phyloP scores from a whole-genome alignment of 768 basidiomycete species.

The Hortiboletus flavorubellus region DNA sequence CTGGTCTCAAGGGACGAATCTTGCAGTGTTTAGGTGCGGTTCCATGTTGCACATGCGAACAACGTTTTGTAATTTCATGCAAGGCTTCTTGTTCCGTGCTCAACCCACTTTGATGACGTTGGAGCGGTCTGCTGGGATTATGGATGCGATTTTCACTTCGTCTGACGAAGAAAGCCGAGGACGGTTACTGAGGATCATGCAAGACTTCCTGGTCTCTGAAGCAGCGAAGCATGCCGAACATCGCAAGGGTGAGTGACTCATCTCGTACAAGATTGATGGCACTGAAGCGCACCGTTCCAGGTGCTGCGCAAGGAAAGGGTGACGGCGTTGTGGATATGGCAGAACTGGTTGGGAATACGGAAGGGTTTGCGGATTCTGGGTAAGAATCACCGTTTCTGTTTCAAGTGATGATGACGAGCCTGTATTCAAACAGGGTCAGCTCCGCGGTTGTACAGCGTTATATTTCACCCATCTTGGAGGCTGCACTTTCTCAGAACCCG shows the following conservation, averaged over 20 bases:
- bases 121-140: constrained; percentile 72
- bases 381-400: constrained; percentile 36
- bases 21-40: constrained; percentile 80
- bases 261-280: neutral
- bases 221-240: constrained; percentile 70
- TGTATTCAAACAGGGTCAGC: constrained; percentile 61
- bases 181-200: constrained; percentile 80
- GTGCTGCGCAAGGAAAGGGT: constrained; percentile 18
- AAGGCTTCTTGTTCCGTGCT: constrained; percentile 89
- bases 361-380: constrained; percentile 97
- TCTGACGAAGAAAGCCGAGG: constrained; percentile 68
- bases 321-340: constrained; percentile 75
- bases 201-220: constrained; percentile 87
- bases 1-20: constrained; percentile 62
- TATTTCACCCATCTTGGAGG: constrained; percentile 72
- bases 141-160: constrained; percentile 86
- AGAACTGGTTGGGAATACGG: constrained; percentile 91
- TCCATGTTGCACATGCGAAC: neutral
- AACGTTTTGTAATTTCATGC: neutral
- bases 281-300: constrained; percentile 5
- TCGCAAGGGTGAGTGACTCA: constrained; percentile 52
- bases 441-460: constrained; percentile 95
- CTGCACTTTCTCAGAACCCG: constrained; percentile 67
- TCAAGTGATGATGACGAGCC: neutral
- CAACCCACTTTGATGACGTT: constrained; percentile 89